A percentile compares a stretch with the other conserved stretches of the same genome.
Evolutionary conservation across 495 filamentous ascomycete genomes (phyloP).

Genomic region (Durotheca rogersii): DNA sequence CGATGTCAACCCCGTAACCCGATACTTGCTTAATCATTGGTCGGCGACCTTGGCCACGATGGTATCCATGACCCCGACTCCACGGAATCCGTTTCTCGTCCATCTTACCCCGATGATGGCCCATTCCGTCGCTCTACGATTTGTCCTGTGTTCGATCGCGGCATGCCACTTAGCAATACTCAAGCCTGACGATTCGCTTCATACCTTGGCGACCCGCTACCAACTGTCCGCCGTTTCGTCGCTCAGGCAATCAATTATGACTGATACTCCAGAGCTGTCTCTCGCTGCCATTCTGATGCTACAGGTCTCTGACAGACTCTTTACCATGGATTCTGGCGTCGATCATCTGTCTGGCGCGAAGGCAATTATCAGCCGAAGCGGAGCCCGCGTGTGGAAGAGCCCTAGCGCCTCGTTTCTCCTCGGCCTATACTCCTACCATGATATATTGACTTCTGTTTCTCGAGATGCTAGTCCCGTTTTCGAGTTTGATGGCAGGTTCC

Average conservation of each 20-base stretch:
- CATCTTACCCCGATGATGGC: slow-evolving; percentile 34
- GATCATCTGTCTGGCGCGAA: slow-evolving; percentile 35
- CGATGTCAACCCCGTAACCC: slow-evolving; percentile 13
- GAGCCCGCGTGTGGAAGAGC: slow-evolving; percentile 13
- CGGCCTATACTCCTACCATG: slow-evolving; percentile 32
- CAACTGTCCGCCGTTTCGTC: slow-evolving; percentile 24
- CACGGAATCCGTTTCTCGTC: slow-evolving; percentile 30
- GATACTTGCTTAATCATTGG: slow-evolving; percentile 36
- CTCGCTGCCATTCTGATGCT: slow-evolving; percentile 34
- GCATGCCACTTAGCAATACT: slow-evolving; percentile 32
- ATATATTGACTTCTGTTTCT: slow-evolving; percentile 32
- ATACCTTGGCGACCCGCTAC: slow-evolving; percentile 26
- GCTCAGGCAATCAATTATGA: slow-evolving; percentile 26
- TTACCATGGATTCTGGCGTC: slow-evolving; percentile 32
- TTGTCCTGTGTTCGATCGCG: slow-evolving; percentile 33
- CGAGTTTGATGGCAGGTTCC: slow-evolving; percentile 19
- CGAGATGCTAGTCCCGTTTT: slow-evolving; percentile 26
- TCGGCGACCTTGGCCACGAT: slow-evolving; percentile 29
- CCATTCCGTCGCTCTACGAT: slow-evolving; percentile 28
- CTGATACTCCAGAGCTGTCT: slow-evolving; percentile 26
- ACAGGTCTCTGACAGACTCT: slow-evolving; percentile 33
- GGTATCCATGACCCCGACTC: slow-evolving; percentile 28
- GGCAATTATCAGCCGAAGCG: slow-evolving; percentile 25
- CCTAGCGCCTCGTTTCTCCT: slow-evolving; percentile 29
- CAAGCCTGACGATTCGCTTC: slow-evolving; percentile 24